Evolutionary conservation across 768 basidiomycete genomes (phyloP), one percentile per base, ranked within the genome.

Genomic region (Favolaschia claudopus): DNA sequence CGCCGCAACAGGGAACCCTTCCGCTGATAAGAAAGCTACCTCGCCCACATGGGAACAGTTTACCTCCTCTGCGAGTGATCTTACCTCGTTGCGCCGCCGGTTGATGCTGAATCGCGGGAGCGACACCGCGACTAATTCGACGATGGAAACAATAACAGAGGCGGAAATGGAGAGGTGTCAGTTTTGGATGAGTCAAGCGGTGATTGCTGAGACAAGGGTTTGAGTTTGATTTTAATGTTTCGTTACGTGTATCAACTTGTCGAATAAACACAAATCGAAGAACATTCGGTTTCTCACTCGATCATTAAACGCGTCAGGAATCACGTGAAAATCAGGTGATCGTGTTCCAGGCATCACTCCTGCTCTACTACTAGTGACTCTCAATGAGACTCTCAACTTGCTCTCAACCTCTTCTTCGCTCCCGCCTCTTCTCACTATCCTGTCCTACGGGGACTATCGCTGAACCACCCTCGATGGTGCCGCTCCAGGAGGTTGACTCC

Each of bases 161-260:
- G 71, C 63, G 2, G 67, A 79, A 29, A 70, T 75, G 9, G 63
- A 70, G 47, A 69, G 78, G 44, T 79, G 78, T 62, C 58, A 66
- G 42, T 79, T 79, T 58, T 79, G 78, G 78, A 79, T 78, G 77
- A 74, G 74, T 44, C 70, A 70, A 38, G 65, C 68, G 8, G 75
- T 77, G 3, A 68, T 67, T 0, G 68, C 60, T 3, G 72, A 79
- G 58, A 77, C 76, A 13, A 67, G 71, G 7, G 56, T 76, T 49
- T 76, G 28, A 70, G n/a, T n/a, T n/a, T n/a, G n/a, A n/a, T n/a
- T n/a, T n/a, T 44, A 28, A 10, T 14, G 20, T 25, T 51, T 51
- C 19, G 17, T 51, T 36, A n/a, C 10, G 34, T 36, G 34, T 36
- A 36, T n/a, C n/a, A n/a, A n/a, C n/a, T n/a, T n/a, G n/a, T n/a